Percentiles rank a stretch among this genome's conserved stretches.
Evolutionary conservation across 1,284 basidiomycete species (phyloP).

Genomic region (Microbotryum lychnidis-dioicae): DNA sequence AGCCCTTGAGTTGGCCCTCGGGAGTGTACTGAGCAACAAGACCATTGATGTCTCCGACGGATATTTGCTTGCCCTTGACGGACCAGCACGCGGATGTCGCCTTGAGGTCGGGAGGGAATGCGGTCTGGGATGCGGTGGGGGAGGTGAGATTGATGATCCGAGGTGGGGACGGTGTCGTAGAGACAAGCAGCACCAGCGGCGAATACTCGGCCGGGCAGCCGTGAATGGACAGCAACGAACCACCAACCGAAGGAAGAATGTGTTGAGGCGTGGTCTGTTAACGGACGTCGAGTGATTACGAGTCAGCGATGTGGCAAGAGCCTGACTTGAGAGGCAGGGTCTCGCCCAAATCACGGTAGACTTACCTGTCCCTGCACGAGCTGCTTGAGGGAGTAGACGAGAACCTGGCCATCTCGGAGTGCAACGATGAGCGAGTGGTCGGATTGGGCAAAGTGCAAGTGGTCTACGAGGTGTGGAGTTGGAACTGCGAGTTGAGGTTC

Average conservation of each 20-base stretch:
- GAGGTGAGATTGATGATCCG: slow-evolving; percentile 20
- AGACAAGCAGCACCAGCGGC: slow-evolving; percentile 8
- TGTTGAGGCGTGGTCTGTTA: not conserved
- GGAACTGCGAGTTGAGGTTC: slow-evolving; percentile 3
- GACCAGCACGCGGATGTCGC: slow-evolving; percentile 45
- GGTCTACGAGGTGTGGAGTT: slow-evolving; percentile 18
- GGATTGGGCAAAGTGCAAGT: slow-evolving; percentile 25
- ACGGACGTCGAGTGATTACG: not conserved
- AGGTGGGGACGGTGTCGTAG: slow-evolving; percentile 4
- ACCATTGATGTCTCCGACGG: slow-evolving; percentile 44
- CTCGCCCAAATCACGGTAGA: not conserved
- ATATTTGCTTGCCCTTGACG: slow-evolving; percentile 51
- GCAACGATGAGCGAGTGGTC: slow-evolving; percentile 27
- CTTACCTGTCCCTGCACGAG: slow-evolving; percentile 26
- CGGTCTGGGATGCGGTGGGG: not conserved
- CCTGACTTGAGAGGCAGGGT: not conserved
- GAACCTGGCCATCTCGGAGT: slow-evolving; percentile 23
- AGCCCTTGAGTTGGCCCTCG: slow-evolving; percentile 46
- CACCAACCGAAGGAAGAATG: not conserved
- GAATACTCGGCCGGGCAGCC: slow-evolving; percentile 9
- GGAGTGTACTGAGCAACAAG: slow-evolving; percentile 47
- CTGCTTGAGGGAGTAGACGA: slow-evolving; percentile 25
- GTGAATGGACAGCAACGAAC: not conserved
- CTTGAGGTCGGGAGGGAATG: slow-evolving; percentile 11
- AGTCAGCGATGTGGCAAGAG: not conserved